Evolutionary conservation across 2,329 filamentous ascomycete species (phyloP), one percentile per base, ranked within the genome.

Genomic region (Aspergillus proliferans): DNA sequence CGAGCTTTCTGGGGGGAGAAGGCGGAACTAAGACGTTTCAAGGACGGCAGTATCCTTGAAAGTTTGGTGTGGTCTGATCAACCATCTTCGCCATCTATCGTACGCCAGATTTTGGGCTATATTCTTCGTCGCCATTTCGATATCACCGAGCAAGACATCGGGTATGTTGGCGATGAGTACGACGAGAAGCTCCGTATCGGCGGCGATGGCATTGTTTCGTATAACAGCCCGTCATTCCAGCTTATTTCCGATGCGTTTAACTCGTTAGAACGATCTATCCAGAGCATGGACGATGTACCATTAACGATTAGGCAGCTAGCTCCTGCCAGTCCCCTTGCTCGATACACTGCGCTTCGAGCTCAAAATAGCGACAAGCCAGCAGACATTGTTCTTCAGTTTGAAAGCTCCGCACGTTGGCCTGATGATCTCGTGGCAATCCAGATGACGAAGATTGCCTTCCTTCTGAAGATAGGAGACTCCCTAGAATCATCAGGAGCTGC

Each of bases 1-100:
- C 87, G 88, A 33, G 82, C 85, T 30, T 97, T 98, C 65, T 98
- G 94, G 93, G 93, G 92, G 6, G 86, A 92, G 8, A 95, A 93
- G 66, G 82, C 93, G 1, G 93, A 98, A 67, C 77, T 98, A 42
- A 83, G 93, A 55, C 87, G 93, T 18, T 98, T 98, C 76, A 94
- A 91, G 60, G 90, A 97, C 62, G 93, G 93, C 19, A 92, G 86
- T 59, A 96, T 98, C 56, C 78, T 90, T 7, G 94, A 98, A 68
- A 95, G 88, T 61, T 75, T 97, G 26, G 85, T 95, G 18, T 98
- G 93, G 93, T 77, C 77, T 2, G 80, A 84, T 55, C 77, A 80
- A 47, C 74, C 79, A 1, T 74, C 82, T 1, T 74, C 77, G 2
- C 67, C 72, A 28, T 81, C 84, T 6, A 82, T 95, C 18, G 81